Percentiles rank a stretch among this genome's conserved stretches.
Conservation (phyloP, 495 filamentous ascomycete genomes). For the Glarea lozoyensis region DNA sequence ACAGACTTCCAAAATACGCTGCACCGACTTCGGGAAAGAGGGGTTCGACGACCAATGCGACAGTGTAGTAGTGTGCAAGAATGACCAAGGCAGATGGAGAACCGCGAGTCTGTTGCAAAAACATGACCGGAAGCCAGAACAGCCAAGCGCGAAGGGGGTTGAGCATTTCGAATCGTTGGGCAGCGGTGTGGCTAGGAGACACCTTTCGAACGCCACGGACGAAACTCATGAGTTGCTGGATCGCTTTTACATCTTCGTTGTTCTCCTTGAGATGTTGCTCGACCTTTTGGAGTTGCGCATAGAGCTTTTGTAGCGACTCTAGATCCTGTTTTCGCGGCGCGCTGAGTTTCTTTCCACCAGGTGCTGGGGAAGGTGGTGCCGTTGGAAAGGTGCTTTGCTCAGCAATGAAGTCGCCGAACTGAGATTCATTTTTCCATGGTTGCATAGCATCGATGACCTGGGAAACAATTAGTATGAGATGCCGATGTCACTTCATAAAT, state of each 20-base stretch:
- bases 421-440: constrained; percentile 81
- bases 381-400: constrained; percentile 60
- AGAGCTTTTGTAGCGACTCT: constrained; percentile 54
- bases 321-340: constrained; percentile 59
- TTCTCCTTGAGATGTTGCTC: constrained; percentile 63
- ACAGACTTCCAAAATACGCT: constrained; percentile 73
- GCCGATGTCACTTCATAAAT: not conserved
- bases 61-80: constrained; percentile 85
- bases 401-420: constrained; percentile 76
- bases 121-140: constrained; percentile 81
- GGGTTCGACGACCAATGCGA: constrained; percentile 77
- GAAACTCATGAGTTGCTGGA: constrained; percentile 74
- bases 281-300: constrained; percentile 59
- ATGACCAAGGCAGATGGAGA: constrained; percentile 65
- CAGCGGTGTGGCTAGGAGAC: constrained; percentile 60
- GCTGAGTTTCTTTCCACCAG: constrained; percentile 44
- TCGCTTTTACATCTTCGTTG: constrained; percentile 62
- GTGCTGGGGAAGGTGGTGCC: constrained; percentile 49
- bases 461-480: constrained; percentile 25
- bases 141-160: constrained; percentile 84
- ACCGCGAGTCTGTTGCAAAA: constrained; percentile 46
- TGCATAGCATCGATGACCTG: constrained; percentile 87
- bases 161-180: constrained; percentile 80
- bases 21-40: constrained; percentile 86
- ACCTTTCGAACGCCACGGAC: constrained; percentile 69